Percentiles rank a stretch among this genome's conserved stretches.
phyloP scores from a whole-genome alignment of 2,329 filamentous ascomycete species.

The Zalaria sp. region DNA sequence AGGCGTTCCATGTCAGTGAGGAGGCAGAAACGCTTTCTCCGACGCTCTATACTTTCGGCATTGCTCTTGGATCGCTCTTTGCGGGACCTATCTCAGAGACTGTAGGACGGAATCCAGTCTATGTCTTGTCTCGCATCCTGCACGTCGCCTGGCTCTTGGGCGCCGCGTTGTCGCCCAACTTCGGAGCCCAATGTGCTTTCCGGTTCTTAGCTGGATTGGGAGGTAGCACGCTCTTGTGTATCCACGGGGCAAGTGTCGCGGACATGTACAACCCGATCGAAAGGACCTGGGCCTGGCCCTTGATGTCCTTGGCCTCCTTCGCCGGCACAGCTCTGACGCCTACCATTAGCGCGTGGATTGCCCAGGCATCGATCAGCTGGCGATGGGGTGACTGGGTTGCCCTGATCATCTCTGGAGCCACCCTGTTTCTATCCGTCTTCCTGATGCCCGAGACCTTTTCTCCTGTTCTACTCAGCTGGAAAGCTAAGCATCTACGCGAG shows the following conservation, averaged over 20 bases:
- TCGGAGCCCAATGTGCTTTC: constrained; percentile 11
- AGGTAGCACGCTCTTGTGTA: constrained; percentile 9
- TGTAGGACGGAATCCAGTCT: constrained; percentile 15
- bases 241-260: constrained; percentile 10
- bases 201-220: constrained; percentile 12
- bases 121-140: constrained; percentile 7
- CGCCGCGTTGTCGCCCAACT: constrained; percentile 10
- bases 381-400: constrained; percentile 27
- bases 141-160: constrained; percentile 10
- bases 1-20: constrained; percentile 10
- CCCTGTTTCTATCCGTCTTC: constrained; percentile 19
- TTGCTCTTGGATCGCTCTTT: constrained; percentile 23
- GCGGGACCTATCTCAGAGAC: constrained; percentile 25
- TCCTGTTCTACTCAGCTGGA: constrained; percentile 22
- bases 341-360: not conserved
- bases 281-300: constrained; percentile 10
- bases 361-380: constrained; percentile 10
- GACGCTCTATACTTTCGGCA: constrained; percentile 31
- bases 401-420: constrained; percentile 15
- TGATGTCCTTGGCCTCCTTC: constrained; percentile 8
- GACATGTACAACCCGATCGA: constrained; percentile 11
- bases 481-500: constrained; percentile 16
- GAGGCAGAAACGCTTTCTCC: constrained; percentile 15
- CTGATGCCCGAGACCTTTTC: constrained; percentile 38
- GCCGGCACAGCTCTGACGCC: not conserved